A percentile compares a stretch with the other conserved stretches of the same genome.
Evolutionary conservation across 176 grass and related monocot species (phyloP).

Genomic region (Oryza nivara): DNA sequence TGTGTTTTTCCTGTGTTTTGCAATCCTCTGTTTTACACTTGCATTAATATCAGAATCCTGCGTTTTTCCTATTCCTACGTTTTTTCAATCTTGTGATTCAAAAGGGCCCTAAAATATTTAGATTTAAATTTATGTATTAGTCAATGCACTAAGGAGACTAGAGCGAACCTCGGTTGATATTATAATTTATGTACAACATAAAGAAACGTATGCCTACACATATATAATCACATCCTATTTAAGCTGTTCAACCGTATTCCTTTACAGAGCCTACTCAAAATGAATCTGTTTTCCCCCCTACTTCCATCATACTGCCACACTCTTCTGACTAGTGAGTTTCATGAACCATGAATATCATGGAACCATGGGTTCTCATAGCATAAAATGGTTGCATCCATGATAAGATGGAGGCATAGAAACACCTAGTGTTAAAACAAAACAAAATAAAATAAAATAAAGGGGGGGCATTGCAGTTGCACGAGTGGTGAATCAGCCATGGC

Average conservation of each 20-base stretch:
- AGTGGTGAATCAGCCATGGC: slow-evolving; percentile 51
- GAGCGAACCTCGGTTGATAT: neutral
- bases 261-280: neutral
- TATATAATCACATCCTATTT: neutral
- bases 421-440: neutral
- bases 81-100: too few species aligned
- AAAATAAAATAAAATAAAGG: slow-evolving; percentile 28
- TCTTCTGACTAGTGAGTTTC: too few species aligned
- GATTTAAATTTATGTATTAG: neutral
- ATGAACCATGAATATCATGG: neutral
- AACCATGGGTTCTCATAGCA: slow-evolving; percentile 7
- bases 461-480: slow-evolving; percentile 49
- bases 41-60: too few species aligned
- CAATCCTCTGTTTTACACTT: too few species aligned
- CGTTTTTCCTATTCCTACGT: too few species aligned
- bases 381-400: neutral
- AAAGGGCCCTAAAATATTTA: neutral
- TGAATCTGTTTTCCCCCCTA: neutral
- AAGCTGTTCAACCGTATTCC: neutral
- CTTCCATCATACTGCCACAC: neutral
- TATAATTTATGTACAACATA: neutral
- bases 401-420: neutral
- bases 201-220: neutral
- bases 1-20: too few species aligned
- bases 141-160: neutral